Evolutionary conservation across 1,284 basidiomycete species (phyloP).

Genomic region (Agroathelia rolfsii): DNA sequence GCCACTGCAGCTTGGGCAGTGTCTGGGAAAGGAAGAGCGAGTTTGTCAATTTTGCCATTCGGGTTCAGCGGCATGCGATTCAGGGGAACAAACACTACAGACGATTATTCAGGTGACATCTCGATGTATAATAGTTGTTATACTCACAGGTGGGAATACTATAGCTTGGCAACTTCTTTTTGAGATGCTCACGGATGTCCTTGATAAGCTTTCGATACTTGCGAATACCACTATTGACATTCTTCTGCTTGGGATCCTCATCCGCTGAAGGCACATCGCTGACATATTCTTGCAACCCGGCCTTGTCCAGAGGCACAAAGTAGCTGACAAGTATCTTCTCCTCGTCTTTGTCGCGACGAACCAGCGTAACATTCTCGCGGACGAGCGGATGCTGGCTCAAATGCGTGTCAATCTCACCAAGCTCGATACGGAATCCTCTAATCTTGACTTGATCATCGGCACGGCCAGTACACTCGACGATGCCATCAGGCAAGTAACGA

Average conservation of each 20-base stretch:
- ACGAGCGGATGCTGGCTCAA: constrained; percentile 90
- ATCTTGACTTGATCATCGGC: constrained; percentile 99
- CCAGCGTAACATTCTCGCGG: constrained; percentile 94
- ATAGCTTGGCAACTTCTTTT: constrained; percentile 94
- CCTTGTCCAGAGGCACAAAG: constrained; percentile 85
- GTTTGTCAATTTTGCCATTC: constrained; percentile 99
- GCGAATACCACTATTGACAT: constrained; percentile 63
- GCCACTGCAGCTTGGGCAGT: constrained; percentile 65
- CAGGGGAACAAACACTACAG: constrained; percentile 85
- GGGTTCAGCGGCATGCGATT: constrained; percentile 96
- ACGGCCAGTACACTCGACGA: constrained; percentile 94
- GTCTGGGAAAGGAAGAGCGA: constrained; percentile 96
- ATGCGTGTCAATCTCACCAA: constrained; percentile 97
- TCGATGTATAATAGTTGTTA: too few species aligned
- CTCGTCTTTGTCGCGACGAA: constrained; percentile 97
- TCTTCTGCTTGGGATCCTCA: constrained; percentile 45
- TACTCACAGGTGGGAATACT: constrained; percentile 78
- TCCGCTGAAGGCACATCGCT: constrained; percentile 62
- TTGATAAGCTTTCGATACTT: constrained; percentile 86
- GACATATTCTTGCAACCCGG: constrained; percentile 63
- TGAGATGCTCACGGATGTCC: constrained; percentile 90
- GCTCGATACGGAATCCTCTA: constrained; percentile 97
- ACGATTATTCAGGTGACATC: constrained; percentile 9
- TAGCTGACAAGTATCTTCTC: constrained; percentile 99
- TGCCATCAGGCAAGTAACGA: constrained; percentile 87